These are phyloP conservation scores for Colletotrichum liriopes DNA, from an alignment of 2,329 filamentous ascomycete species.

Conservation along the genomic window DNA sequence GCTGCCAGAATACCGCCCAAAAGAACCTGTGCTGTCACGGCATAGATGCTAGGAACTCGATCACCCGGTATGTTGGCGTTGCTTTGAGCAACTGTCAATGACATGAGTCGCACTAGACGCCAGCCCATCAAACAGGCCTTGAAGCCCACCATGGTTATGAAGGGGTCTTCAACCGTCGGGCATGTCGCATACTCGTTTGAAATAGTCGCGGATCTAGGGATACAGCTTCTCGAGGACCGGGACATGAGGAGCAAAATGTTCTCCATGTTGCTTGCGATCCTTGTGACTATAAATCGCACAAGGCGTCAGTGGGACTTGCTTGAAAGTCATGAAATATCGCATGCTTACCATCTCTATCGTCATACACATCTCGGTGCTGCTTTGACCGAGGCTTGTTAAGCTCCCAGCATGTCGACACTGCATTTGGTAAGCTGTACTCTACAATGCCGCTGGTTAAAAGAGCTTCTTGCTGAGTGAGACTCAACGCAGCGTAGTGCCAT, in stretches of 20 bases:
- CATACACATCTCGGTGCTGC: slow-evolving; percentile 16
- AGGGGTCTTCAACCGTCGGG: background rate
- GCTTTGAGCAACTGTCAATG: background rate
- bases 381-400: slow-evolving; percentile 12
- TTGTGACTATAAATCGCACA: background rate
- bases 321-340: background rate
- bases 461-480: slow-evolving; percentile 9
- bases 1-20: background rate
- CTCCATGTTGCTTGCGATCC: background rate
- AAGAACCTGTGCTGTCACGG: background rate
- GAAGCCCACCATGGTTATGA: slow-evolving; percentile 14
- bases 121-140: slow-evolving; percentile 16
- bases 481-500: slow-evolving; percentile 14
- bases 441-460: slow-evolving; percentile 8
- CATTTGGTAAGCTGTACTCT: slow-evolving; percentile 5
- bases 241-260: background rate
- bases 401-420: slow-evolving; percentile 20
- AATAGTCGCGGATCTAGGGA: background rate
- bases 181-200: background rate
- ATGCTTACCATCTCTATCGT: slow-evolving; percentile 17
- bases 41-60: background rate
- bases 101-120: slow-evolving; percentile 10
- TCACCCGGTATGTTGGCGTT: background rate
- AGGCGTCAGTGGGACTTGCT: background rate
- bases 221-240: background rate